Evolutionary conservation across 2,329 filamentous ascomycete genomes (phyloP), one percentile per base, ranked within the genome.

Genomic region (Neofusicoccum sp.): DNA sequence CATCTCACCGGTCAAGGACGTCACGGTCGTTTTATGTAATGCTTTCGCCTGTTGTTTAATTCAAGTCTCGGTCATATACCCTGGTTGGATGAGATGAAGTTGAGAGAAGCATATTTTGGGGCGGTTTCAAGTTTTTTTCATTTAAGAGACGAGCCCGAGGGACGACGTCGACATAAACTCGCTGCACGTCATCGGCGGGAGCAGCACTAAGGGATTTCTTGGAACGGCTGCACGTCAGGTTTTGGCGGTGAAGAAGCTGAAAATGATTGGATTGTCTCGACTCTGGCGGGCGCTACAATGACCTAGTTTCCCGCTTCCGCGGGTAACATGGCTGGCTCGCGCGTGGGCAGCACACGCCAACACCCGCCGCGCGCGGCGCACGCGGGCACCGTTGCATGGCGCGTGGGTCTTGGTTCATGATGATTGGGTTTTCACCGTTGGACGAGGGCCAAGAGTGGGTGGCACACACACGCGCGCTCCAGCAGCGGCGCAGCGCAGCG

Each of bases 91-190:
- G 48, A 12, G 48, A 33, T 22, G 16, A 36, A 2, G 22, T 28
- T 43, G 31, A 22, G 22, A 22, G 22, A 22, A 22, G 22, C 22
- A 22, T 22, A 22, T 22, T 22, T 22, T 22, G 22, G 22, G 22
- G 22, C 22, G 22, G 22, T 22, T 22, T 22, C 22, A 22, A 22
- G 22, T 22, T 36, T 22, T 58, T 12, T 37, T 36, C 14, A 22
- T n/a, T 50, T 54, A 12, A 29, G 39, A 37, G 34, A 6, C 34
- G 5, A 56, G 29, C 5, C 31, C 9, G 52, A 28, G 29, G n/a
- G 39, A 58, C 39, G 54, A 58, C 54, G 54, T 58, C 54, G 9
- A 58, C 7, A 34, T 58, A 31, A 58, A 58, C 39, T 58, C 41
- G 14, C 54, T 58, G 54, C 41, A 58, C 54, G 54, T 58, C 54